A percentile compares a stretch with the other conserved stretches of the same genome.
phyloP scores from a whole-genome alignment of 768 basidiomycete genomes.

The Rhizopogon roseolus region DNA sequence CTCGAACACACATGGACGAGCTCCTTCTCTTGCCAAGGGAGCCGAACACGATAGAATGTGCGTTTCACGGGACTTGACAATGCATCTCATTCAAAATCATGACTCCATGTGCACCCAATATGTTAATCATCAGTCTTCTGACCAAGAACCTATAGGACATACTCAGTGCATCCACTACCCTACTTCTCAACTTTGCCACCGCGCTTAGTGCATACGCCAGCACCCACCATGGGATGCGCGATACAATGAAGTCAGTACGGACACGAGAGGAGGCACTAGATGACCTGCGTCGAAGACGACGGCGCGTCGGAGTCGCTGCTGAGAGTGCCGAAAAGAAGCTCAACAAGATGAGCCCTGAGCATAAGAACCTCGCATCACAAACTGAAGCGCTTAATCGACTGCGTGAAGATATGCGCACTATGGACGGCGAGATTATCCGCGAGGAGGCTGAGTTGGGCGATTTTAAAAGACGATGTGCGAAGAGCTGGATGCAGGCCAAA shows the following conservation, averaged over 20 bases:
- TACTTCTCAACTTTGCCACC: constrained; percentile 62
- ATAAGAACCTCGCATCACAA: constrained; percentile 77
- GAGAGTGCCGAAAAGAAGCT: constrained; percentile 87
- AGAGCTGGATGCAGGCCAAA: constrained; percentile 74
- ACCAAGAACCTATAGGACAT: constrained; percentile 52
- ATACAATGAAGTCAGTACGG: constrained; percentile 76
- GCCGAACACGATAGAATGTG: background rate
- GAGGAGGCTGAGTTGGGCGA: constrained; percentile 81
- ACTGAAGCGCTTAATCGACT: constrained; percentile 67
- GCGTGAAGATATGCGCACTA: constrained; percentile 66
- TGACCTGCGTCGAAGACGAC: constrained; percentile 66
- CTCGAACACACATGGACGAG: background rate
- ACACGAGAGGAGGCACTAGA: constrained; percentile 82
- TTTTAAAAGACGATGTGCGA: constrained; percentile 70
- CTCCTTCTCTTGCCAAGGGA: background rate
- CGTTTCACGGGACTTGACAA: background rate
- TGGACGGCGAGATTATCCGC: constrained; percentile 80
- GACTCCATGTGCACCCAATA: background rate
- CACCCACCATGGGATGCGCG: constrained; percentile 58
- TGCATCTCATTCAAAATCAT: background rate
- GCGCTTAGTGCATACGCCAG: constrained; percentile 67
- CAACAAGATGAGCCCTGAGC: constrained; percentile 82
- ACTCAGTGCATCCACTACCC: constrained; percentile 60
- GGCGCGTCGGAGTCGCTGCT: constrained; percentile 60
- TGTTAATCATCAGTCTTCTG: background rate